These are phyloP conservation scores for Pontederia crassipes DNA, from an alignment of 176 grass and related monocot species.

Conservation along the genomic window DNA sequence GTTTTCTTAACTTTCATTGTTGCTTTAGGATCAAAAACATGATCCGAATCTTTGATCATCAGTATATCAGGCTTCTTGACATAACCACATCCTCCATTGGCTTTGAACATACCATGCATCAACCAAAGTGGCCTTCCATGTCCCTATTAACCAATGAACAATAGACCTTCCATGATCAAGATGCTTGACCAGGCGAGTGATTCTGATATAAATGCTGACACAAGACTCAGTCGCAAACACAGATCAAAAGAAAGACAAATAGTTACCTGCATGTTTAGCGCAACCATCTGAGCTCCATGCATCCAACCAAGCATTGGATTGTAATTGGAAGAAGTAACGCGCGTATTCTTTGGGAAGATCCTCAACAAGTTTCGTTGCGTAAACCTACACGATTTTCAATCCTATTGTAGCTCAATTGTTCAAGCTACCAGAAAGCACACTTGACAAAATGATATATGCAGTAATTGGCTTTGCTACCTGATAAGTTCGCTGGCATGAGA, in stretches of 20 bases:
- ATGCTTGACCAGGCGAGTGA: no score
- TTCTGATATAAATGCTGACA: no score
- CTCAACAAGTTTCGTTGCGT: constrained; percentile 11
- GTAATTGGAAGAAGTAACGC: constrained; percentile 11
- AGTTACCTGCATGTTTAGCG: constrained; percentile 17
- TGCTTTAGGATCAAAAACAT: constrained; percentile 39
- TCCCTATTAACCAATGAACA: constrained; percentile 20
- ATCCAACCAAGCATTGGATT: constrained; percentile 14
- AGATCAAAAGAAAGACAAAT: neutral
- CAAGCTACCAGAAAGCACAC: no score
- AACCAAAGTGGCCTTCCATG: constrained; percentile 73
- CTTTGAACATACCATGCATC: constrained; percentile 72
- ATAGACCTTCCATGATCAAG: no score
- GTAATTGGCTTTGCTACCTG: neutral
- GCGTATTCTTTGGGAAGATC: constrained; percentile 2
- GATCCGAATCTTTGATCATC: constrained; percentile 16
- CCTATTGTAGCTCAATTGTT: no score
- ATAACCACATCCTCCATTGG: constrained; percentile 81
- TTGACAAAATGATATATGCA: neutral
- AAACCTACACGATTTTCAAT: neutral
- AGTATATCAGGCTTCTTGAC: constrained; percentile 80
- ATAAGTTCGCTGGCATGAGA: constrained; percentile 7
- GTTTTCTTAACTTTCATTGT: constrained; percentile 33
- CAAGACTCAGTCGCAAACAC: no score
- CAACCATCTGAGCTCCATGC: constrained; percentile 19